Conservation (phyloP, 176 grass and related monocot genomes). For the Triticum dicoccoides region DNA sequence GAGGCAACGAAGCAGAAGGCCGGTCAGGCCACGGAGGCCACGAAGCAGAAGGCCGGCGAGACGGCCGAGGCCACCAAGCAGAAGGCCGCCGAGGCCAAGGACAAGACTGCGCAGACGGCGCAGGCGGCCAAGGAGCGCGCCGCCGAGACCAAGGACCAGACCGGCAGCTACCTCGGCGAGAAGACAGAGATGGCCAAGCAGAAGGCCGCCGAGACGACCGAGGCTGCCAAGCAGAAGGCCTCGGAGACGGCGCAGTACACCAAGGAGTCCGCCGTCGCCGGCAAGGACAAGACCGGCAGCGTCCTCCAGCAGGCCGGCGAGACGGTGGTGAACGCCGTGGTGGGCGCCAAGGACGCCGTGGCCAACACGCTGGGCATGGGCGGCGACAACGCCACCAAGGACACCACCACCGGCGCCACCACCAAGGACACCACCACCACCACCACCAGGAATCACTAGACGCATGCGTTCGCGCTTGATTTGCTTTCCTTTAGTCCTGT, state of each 20-base stretch:
- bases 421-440: background rate
- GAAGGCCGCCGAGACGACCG: background rate
- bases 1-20: constrained; percentile 28
- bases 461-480: background rate
- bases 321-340: constrained; percentile 13
- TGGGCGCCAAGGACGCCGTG: constrained; percentile 63
- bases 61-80: constrained; percentile 36
- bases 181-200: constrained; percentile 33
- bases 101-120: constrained; percentile 26
- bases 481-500: background rate
- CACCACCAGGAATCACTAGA: constrained; percentile 41
- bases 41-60: constrained; percentile 25
- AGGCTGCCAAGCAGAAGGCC: constrained; percentile 28
- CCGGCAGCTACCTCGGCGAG: constrained; percentile 25
- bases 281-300: background rate
- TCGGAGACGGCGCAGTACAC: constrained; percentile 2
- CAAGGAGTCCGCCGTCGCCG: background rate
- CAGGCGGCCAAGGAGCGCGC: constrained; percentile 31
- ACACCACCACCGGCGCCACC: background rate
- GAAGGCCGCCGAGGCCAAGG: constrained; percentile 51
- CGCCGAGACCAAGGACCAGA: constrained; percentile 20
- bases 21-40: no score
- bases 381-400: constrained; percentile 11
- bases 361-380: constrained; percentile 59
- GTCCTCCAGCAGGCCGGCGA: background rate